Conservation (phyloP, 805 yeast genomes). For the Lipomyces yamadae region DNA sequence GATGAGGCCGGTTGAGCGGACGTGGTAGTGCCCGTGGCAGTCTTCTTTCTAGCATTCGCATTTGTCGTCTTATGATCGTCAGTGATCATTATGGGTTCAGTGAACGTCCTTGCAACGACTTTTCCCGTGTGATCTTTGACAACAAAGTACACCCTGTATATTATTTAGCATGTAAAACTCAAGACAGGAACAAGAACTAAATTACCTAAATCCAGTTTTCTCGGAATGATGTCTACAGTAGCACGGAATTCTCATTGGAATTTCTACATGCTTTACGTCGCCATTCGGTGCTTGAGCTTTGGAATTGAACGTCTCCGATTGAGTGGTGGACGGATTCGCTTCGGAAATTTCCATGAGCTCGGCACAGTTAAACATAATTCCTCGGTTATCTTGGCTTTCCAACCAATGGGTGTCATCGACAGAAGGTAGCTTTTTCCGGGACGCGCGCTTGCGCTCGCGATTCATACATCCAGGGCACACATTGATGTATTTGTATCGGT, state of each 20-base stretch:
- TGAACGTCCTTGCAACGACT: conserved; percentile 71
- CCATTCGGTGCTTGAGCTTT: conserved; percentile 19
- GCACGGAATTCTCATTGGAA: conserved; percentile 82
- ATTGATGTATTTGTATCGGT: conserved; percentile 57
- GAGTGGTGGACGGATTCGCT: conserved; percentile 52
- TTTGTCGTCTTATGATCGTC: conserved; percentile 77
- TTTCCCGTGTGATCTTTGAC: conserved; percentile 64
- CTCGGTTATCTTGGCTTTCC: conserved; percentile 73
- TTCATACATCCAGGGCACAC: conserved; percentile 89
- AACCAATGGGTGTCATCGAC: conserved; percentile 81
- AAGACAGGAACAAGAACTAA: background rate
- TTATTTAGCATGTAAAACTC: background rate
- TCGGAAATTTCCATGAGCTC: conserved; percentile 66
- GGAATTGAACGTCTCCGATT: background rate
- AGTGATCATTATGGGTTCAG: conserved; percentile 85
- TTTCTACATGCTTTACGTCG: conserved; percentile 49
- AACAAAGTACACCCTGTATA: conserved; percentile 47
- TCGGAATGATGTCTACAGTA: conserved; percentile 96
- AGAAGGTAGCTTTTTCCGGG: conserved; percentile 83
- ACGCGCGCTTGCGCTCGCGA: conserved; percentile 92
- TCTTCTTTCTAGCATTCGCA: conserved; percentile 29
- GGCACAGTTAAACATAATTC: conserved; percentile 87
- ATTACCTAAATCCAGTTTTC: conserved; percentile 75
- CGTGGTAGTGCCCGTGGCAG: conserved; percentile 2
- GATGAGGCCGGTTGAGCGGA: conserved; percentile 21